Evolutionary conservation across 306 rosid genomes (phyloP).

Genomic region (Sphenostylis stenocarpa): DNA sequence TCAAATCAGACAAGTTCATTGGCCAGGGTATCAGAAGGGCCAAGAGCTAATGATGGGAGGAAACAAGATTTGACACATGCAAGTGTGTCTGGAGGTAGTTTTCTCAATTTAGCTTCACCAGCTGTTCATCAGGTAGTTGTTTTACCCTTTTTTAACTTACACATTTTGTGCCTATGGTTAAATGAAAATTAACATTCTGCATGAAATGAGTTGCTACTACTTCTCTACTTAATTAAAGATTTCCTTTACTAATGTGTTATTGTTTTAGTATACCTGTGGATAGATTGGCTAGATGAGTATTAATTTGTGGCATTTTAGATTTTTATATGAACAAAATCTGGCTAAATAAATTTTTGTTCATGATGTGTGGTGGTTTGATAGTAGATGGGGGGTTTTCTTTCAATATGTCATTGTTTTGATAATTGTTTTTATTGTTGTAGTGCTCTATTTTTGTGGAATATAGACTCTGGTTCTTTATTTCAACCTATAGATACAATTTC

Average conservation of each 20-base stretch:
- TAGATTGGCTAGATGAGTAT: not conserved
- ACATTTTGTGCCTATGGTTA: not conserved
- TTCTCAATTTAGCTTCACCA: conserved; percentile 51
- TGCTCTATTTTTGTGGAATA: conserved; percentile 46
- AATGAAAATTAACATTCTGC: not conserved
- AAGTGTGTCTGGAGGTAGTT: conserved; percentile 60
- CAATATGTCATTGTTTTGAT: not conserved
- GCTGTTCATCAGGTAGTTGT: conserved; percentile 59
- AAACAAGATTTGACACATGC: conserved; percentile 56
- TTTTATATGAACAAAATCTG: not conserved
- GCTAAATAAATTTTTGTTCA: not conserved
- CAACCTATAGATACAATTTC: conserved; percentile 49
- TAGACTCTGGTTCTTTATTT: conserved; percentile 48
- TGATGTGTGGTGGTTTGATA: not conserved
- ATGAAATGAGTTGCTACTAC: not conserved
- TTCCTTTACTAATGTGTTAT: not conserved
- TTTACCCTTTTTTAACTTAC: not conserved
- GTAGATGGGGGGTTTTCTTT: not conserved
- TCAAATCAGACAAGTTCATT: conserved; percentile 61
- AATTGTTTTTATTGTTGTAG: not conserved
- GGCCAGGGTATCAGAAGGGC: conserved; percentile 66
- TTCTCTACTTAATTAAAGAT: not conserved
- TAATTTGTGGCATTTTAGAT: not conserved
- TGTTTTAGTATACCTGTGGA: not conserved
- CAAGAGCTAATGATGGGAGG: conserved; percentile 59